These are phyloP conservation scores for Paramecium tetraurelia DNA, from an alignment of 73 alveolate species.

Conservation along the genomic window DNA sequence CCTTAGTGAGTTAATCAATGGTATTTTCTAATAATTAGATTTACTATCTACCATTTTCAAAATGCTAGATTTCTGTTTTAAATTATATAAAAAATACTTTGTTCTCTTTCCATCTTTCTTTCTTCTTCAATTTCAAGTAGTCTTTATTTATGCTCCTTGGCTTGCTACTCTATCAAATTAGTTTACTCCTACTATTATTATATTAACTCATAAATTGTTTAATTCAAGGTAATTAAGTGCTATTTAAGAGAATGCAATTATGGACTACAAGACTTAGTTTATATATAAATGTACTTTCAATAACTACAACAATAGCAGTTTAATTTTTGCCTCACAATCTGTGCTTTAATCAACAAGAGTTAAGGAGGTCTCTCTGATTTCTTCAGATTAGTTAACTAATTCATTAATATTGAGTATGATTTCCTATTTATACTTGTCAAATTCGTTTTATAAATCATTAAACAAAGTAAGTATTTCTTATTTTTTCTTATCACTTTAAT, in stretches of 20 bases:
- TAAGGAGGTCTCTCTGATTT: neutral
- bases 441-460: neutral
- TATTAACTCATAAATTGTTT: slow-evolving; percentile 4
- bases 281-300: neutral
- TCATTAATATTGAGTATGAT: neutral
- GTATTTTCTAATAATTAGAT: slow-evolving; percentile 7
- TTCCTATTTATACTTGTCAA: neutral
- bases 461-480: neutral
- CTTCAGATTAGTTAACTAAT: neutral
- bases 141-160: neutral
- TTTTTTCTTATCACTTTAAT: neutral
- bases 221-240: neutral
- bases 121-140: neutral
- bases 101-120: slow-evolving; percentile 5
- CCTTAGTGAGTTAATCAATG: neutral
- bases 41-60: slow-evolving; percentile 50
- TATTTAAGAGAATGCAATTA: neutral
- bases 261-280: slow-evolving; percentile 12
- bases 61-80: slow-evolving; percentile 1
- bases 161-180: neutral
- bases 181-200: neutral
- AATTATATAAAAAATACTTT: neutral
- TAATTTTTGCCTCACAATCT: slow-evolving; percentile 38
- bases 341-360: neutral
- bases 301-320: neutral